phyloP scores from a whole-genome alignment of 1,139 yeast genomes.

The Geotrichum aggregatum region DNA sequence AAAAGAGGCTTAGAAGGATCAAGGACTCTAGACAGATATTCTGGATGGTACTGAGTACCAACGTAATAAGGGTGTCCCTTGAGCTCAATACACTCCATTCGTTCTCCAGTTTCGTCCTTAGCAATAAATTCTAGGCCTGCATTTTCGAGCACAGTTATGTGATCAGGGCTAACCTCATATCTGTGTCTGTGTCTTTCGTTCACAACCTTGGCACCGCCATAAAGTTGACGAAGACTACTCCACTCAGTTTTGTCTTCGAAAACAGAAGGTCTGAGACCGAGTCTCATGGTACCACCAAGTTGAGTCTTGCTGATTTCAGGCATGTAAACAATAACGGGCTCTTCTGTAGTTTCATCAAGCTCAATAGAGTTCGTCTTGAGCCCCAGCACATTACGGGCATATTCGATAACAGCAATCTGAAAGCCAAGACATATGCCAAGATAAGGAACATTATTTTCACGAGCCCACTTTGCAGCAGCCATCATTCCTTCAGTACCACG shows the following conservation, averaged over 20 bases:
- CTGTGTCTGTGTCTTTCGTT: slow-evolving; percentile 98
- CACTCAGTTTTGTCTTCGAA: slow-evolving; percentile 68
- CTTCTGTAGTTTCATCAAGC: slow-evolving; percentile 60
- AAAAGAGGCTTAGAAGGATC: slow-evolving; percentile 96
- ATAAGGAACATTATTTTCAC: slow-evolving; percentile 89
- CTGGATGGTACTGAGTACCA: slow-evolving; percentile 98
- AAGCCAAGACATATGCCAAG: slow-evolving; percentile 97
- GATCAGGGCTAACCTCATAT: slow-evolving; percentile 89
- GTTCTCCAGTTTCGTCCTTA: slow-evolving; percentile 79
- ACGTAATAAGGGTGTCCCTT: slow-evolving; percentile 80
- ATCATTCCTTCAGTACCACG: slow-evolving; percentile 99
- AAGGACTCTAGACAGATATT: slow-evolving; percentile 89
- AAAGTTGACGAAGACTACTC: slow-evolving; percentile 72
- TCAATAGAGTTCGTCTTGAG: slow-evolving; percentile 79
- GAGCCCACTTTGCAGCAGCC: slow-evolving; percentile 94
- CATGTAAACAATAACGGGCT: slow-evolving; percentile 91
- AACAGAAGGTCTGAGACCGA: slow-evolving; percentile 86
- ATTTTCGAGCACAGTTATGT: slow-evolving; percentile 63
- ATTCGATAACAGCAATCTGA: slow-evolving; percentile 95
- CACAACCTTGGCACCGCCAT: slow-evolving; percentile 67
- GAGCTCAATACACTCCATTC: slow-evolving; percentile 93
- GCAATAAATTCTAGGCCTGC: slow-evolving; percentile 88
- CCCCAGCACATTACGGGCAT: slow-evolving; percentile 76
- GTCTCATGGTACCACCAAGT: slow-evolving; percentile 98
- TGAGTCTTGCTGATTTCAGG: slow-evolving; percentile 95